Base-by-base conservation (phyloP, 106 monocot genomes). In the Apostasia ramifera region DNA sequence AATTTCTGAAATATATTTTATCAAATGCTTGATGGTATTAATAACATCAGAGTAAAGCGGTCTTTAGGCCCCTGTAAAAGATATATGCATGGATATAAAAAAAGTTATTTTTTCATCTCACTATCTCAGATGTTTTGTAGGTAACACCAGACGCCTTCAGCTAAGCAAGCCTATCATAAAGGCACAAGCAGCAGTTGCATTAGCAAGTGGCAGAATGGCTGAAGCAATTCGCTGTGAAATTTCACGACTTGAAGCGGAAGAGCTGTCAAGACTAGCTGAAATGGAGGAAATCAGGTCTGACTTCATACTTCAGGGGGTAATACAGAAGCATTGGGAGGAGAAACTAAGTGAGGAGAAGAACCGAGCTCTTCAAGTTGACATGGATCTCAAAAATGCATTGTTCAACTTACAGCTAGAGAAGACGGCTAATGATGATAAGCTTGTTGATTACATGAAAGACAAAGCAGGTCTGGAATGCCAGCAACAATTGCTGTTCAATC, bases 161-260 rank as follows among this genome's bases (percentile, higher is more conserved):
- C 89, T 86, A 15, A 48, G 77, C 38, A 86, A 81, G 56, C 95
- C 95, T 65, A 86, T 82, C 56, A 95, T 89, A 45, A 95, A 82
- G 80, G 95, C 88, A 12, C 95, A 95, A 68, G 92, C 84, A 57
- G 95, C 89, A 60, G 89, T 92, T 55, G 89, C 89, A 62, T 55
- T 97, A 26, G 74, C 77, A 10, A 85, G 84, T 68, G 95, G 92
- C 64, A 78, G 84, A 52, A 87, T 85, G 79, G 73, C 68, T 8
- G 79, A 79, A 41, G 71, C 66, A 56, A 78, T 92, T 63, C 75
- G 41, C 2, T 45, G 38, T 42, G 89, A 97, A 79, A 44, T 97
- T 37, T 71, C 74, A 43, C 76, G 79, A 45, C 72, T 81, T 42
- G 86, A 97, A 68, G 74, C 82, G 47, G 92, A 97, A 74, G 77